These are phyloP conservation scores for Neurospora africana DNA, from an alignment of 495 filamentous ascomycete species.

Conservation along the genomic window DNA sequence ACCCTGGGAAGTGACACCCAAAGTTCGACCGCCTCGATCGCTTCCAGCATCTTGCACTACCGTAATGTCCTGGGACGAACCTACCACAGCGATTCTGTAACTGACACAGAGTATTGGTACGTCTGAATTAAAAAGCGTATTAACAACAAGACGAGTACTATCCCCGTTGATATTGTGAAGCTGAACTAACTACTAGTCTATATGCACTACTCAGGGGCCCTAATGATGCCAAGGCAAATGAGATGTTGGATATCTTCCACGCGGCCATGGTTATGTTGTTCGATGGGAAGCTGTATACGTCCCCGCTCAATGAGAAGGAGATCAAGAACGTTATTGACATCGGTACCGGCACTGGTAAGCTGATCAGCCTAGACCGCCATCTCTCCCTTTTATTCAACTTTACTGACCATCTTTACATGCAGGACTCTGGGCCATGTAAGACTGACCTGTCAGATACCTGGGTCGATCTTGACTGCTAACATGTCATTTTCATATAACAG, in stretches of 20 bases:
- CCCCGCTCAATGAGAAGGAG: slow-evolving; percentile 40
- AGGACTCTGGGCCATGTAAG: not conserved
- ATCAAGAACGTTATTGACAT: slow-evolving; percentile 44
- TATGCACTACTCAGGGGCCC: slow-evolving; percentile 12
- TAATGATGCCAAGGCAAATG: slow-evolving; percentile 23
- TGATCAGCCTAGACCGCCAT: not conserved
- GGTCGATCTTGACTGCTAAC: not conserved
- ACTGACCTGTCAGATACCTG: not conserved
- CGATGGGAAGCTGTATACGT: slow-evolving; percentile 28
- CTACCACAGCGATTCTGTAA: slow-evolving; percentile 17
- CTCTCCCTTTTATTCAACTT: not conserved
- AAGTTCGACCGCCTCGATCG: slow-evolving; percentile 16
- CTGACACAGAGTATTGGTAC: slow-evolving; percentile 11
- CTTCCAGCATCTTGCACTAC: slow-evolving; percentile 27
- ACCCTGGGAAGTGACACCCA: not conserved
- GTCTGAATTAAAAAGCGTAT: not conserved
- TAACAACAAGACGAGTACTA: not conserved
- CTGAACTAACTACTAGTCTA: not conserved
- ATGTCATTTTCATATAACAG: slow-evolving; percentile 10
- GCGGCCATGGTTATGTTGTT: slow-evolving; percentile 5
- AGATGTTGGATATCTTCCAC: slow-evolving; percentile 22
- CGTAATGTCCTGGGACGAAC: slow-evolving; percentile 19
- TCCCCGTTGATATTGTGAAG: not conserved
- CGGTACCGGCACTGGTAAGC: slow-evolving; percentile 11
- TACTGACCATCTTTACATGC: not conserved